Base-by-base conservation (phyloP, 495 filamentous ascomycete genomes). In the Penicillium cinerascens region DNA sequence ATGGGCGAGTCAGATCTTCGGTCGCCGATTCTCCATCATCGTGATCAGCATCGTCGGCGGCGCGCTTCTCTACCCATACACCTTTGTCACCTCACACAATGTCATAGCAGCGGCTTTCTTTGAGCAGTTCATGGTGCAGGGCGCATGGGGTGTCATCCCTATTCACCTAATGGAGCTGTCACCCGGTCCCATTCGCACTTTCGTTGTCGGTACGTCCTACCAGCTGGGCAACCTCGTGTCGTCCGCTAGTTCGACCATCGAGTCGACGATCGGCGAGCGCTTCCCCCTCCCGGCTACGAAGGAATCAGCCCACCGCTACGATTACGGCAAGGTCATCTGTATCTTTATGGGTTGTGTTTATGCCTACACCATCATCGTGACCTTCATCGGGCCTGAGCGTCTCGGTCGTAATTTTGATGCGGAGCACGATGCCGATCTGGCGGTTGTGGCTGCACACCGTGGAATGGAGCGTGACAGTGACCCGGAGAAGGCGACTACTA, bases 291-390 rank as follows among this genome's bases (percentile, higher is more conserved):
- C 85, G 6, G 75, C 78, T 0, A 77, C 77, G 1, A 62, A 73
- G 10, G 68, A 67, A 17, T 60, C 49, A 0, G 17, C 58, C 38
- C 72, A 73, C 5, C 73, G 89, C 23, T 96, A 92, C 64, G 71
- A 90, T 43, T 96, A 96, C 47, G 91, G 92, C 11, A 87, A 87
- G 54, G 91, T 96, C 4, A 92, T 96, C 56, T 90, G 87, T 52
- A 93, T 96, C 59, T 92, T 95, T 66, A 89, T 95, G 88, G 92
- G 82, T 3, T 92, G 88, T 58, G 92, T 95, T n/a, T 95, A 84
- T 67, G 85, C 68, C 6, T 96, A 95, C 63, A 78, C 85, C 7
- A 89, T 95, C 54, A 0, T 93, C 0, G 55, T 95, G 18, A 87
- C 87, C 0, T 60, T 95, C 15, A 52, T 89, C 1, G 91, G 91